Evolutionary conservation across 495 filamentous ascomycete species (phyloP).

Genomic region (Penicillium ochrochloron): DNA sequence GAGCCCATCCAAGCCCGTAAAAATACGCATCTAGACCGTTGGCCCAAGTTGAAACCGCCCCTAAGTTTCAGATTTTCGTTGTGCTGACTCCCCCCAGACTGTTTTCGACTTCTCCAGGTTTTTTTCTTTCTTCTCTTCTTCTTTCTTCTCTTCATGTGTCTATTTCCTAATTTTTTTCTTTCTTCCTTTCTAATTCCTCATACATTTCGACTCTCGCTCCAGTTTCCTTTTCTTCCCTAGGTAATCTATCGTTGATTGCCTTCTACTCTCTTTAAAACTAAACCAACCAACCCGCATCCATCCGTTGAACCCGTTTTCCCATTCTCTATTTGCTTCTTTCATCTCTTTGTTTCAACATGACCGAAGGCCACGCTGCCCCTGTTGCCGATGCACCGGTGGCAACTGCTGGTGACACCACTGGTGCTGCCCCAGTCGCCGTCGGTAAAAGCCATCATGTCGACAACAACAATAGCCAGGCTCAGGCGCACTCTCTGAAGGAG

Average conservation of each 20-base stretch:
- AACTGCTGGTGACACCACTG: constrained; percentile 19
- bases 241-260: not conserved
- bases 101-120: not conserved
- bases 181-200: not conserved
- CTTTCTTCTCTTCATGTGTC: not conserved
- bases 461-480: constrained; percentile 23
- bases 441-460: constrained; percentile 27
- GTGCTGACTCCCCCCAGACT: not conserved
- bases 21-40: not conserved
- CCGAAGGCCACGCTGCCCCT: constrained; percentile 27
- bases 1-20: not conserved
- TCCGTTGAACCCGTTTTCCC: not conserved
- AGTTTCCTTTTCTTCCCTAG: not conserved
- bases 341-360: constrained; percentile 22
- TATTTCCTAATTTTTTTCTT: not conserved
- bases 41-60: not conserved
- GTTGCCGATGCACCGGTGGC: constrained; percentile 24
- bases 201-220: constrained; percentile 1
- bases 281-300: constrained; percentile 1
- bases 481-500: constrained; percentile 27
- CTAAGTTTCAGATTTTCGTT: constrained; percentile 2
- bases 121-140: not conserved
- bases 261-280: constrained; percentile 5
- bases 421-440: constrained; percentile 36
- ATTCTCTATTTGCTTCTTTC: constrained; percentile 6